phyloP scores from a whole-genome alignment of 495 filamentous ascomycete species.

The Chaetomium tenue region DNA sequence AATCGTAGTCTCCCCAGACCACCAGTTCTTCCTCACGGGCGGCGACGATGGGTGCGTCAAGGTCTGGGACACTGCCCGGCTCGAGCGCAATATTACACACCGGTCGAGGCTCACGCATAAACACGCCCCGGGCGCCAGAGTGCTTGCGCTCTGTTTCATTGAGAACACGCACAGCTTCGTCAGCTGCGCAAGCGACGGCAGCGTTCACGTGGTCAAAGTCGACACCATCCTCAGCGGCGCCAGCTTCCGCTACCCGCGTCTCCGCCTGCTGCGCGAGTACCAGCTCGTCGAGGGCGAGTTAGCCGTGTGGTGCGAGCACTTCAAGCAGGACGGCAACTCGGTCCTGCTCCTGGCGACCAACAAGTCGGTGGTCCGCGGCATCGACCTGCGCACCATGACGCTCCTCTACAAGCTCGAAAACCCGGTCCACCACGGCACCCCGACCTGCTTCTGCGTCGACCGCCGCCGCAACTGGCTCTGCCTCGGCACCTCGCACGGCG shows the following conservation, averaged over 20 bases:
- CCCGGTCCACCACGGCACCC: constrained; percentile 89
- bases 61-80: constrained; percentile 85
- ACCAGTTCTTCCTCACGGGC: constrained; percentile 89
- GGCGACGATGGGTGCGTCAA: constrained; percentile 91
- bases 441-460: constrained; percentile 88
- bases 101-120: constrained; percentile 83
- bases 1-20: constrained; percentile 81
- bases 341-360: constrained; percentile 85
- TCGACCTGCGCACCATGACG: constrained; percentile 87
- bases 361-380: constrained; percentile 71
- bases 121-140: constrained; percentile 65
- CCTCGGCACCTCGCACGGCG: constrained; percentile 87
- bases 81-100: constrained; percentile 86
- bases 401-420: constrained; percentile 79
- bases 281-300: constrained; percentile 72
- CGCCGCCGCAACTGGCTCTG: constrained; percentile 83
- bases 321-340: constrained; percentile 74
- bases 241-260: constrained; percentile 71
- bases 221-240: constrained; percentile 63
- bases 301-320: constrained; percentile 91
- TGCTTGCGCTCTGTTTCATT: constrained; percentile 81
- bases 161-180: constrained; percentile 93
- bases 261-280: constrained; percentile 73
- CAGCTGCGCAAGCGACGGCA: constrained; percentile 86
- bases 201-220: constrained; percentile 82